Evolutionary conservation across 2,329 filamentous ascomycete genomes (phyloP), one percentile per base, ranked within the genome.

Genomic region (Keithomyces neogunnii): DNA sequence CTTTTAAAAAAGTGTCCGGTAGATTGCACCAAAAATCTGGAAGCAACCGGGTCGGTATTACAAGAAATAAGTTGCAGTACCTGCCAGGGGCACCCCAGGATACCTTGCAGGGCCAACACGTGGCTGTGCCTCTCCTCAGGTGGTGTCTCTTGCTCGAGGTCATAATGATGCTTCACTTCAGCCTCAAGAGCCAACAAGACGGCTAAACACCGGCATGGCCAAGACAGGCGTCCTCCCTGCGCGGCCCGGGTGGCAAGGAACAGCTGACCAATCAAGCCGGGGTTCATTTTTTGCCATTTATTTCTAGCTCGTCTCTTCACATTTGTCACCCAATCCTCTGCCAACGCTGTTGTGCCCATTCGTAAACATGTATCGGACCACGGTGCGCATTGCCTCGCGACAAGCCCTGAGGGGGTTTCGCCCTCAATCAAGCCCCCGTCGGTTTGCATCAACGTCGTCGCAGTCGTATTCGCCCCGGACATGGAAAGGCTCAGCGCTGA

Each of bases 401-500:
- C 65, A 74, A 56, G 68, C 72, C 53, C 61, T 71, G 58, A 67
- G 68, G 59, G 64, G 67, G 53, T 59, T 74, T 53, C 70, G 74
- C 60, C 64, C 69, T 46, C 63, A 68, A 11, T 58, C 62, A n/a
- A 67, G 66, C 36, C 68, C 73, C 45, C 71, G 77, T 56, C 74
- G 79, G 57, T 75, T 80, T 55, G 70, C 75, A 56, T 80, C 77
- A 51, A 80, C 80, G 51, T 64, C 71, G 5, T 54, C 65, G 10
- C 66, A 85, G 3, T 75, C 81, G 57, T 73, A 81, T 63, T 88
- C 83, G 72, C 82, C 82, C 61, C 75, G 89, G 66, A 87, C 84
- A 66, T 96, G 89, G 88, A 95, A 91, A 78, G 86, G 83, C 67
- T 77, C 83, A 48, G 77, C 77, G 3, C 66, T 81, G 61, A 80